Percentiles rank a stretch among this genome's conserved stretches.
Evolutionary conservation across 2,329 filamentous ascomycete genomes (phyloP).

Genomic region (Didymella pinodella): DNA sequence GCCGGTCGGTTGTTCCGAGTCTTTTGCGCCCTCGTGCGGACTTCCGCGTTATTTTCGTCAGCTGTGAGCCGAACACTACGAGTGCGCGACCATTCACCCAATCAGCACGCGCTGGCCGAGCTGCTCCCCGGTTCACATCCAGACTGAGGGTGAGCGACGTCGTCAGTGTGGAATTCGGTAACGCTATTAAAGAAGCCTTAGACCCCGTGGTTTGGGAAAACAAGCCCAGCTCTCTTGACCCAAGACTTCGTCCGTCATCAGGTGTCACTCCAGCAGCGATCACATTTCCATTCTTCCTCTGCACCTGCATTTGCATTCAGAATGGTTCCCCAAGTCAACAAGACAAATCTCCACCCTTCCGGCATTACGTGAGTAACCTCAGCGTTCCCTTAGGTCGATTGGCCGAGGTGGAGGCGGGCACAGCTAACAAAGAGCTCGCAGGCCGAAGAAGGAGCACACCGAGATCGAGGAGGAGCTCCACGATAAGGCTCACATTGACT

Average conservation of each 20-base stretch:
- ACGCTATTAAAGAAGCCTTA: conserved; percentile 48
- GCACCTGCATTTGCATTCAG: conserved; percentile 50
- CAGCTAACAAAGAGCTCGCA: conserved; percentile 51
- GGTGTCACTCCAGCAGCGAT: conserved; percentile 64
- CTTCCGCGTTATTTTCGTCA: conserved; percentile 44
- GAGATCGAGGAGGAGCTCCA: conserved; percentile 98
- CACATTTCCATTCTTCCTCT: conserved; percentile 67
- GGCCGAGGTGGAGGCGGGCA: conserved; percentile 1
- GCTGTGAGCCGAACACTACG: conserved; percentile 34
- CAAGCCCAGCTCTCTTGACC: conserved; percentile 58
- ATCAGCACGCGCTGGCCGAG: conserved; percentile 35
- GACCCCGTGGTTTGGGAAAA: conserved; percentile 47
- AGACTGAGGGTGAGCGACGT: conserved; percentile 34
- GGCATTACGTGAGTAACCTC: conserved; percentile 80
- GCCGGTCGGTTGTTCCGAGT: conserved; percentile 34
- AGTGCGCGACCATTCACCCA: conserved; percentile 30
- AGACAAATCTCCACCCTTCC: conserved; percentile 87
- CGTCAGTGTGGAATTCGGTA: conserved; percentile 42
- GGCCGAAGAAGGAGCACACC: conserved; percentile 86
- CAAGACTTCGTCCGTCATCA: conserved; percentile 66
- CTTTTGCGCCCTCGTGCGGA: conserved; percentile 28
- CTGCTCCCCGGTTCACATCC: conserved; percentile 36
- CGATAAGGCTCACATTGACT: conserved; percentile 98
- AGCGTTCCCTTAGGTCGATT: conserved; percentile 4
- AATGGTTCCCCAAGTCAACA: conserved; percentile 73